Evolutionary conservation across 139 green algal species (phyloP).

Genomic region (Coelastrella sp.): DNA sequence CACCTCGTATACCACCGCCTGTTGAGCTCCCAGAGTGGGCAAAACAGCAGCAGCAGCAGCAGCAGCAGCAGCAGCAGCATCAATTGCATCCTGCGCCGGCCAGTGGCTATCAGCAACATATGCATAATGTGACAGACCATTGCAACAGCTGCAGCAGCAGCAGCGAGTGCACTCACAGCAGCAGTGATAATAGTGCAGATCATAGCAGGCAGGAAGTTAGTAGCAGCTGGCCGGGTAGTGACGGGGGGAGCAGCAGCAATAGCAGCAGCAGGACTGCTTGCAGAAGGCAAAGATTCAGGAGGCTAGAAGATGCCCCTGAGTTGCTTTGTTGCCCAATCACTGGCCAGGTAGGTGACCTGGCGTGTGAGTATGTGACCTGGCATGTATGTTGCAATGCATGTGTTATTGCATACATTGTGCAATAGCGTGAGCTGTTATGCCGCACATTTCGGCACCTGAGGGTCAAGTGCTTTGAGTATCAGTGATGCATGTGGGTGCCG

Average conservation of each 20-base stretch:
- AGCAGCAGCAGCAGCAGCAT: background rate
- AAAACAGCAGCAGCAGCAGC: background rate
- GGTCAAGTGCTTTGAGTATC: too few species aligned
- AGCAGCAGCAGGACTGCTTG: constrained; percentile 12
- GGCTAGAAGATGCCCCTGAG: constrained; percentile 7
- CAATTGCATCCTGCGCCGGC: too few species aligned
- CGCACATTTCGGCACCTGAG: too few species aligned
- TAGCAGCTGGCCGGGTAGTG: too few species aligned
- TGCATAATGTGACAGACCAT: too few species aligned
- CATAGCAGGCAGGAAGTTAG: too few species aligned
- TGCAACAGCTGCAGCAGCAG: background rate
- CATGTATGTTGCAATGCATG: too few species aligned
- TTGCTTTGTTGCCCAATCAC: constrained; percentile 39
- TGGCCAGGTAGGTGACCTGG: constrained; percentile 11
- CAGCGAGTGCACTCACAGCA: background rate
- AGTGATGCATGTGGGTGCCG: too few species aligned
- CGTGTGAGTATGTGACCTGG: too few species aligned
- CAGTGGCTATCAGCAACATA: too few species aligned
- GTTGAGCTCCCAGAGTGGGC: constrained; percentile 8
- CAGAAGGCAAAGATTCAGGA: background rate
- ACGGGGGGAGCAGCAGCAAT: background rate
- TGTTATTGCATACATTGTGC: background rate
- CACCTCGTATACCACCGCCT: constrained; percentile 11
- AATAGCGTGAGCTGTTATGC: too few species aligned
- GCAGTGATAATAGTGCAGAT: background rate